Evolutionary conservation across 768 basidiomycete genomes (phyloP).

Genomic region (Rhodotorula sphaerocarpa): DNA sequence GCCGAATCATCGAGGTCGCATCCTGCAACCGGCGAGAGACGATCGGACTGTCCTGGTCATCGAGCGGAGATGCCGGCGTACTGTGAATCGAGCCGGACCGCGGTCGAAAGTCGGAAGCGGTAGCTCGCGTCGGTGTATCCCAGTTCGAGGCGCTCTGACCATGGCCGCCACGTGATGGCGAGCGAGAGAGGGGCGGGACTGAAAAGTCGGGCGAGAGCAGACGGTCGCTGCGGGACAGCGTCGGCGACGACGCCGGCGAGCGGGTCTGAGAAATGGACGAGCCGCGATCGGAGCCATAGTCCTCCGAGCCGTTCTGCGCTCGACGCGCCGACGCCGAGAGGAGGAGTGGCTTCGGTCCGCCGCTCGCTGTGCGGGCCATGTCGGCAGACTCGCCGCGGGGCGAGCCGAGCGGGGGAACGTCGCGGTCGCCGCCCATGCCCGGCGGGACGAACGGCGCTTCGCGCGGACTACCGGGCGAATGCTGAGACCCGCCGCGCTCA

Average conservation of each 20-base stretch:
- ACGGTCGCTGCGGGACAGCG: slow-evolving; percentile 2
- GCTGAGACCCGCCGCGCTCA: neutral
- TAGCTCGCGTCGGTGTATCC: slow-evolving; percentile 2
- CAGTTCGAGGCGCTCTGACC: slow-evolving; percentile 7
- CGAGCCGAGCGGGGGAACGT: neutral
- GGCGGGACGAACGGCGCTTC: slow-evolving; percentile 32
- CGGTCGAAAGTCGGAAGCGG: slow-evolving; percentile 1
- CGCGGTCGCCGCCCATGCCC: neutral
- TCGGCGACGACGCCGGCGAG: slow-evolving; percentile 17
- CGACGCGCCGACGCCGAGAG: slow-evolving; percentile 14
- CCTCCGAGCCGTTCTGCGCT: slow-evolving; percentile 17
- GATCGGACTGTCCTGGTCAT: slow-evolving; percentile 22
- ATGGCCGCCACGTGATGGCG: slow-evolving; percentile 6
- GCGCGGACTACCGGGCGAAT: slow-evolving; percentile 3
- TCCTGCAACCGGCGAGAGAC: neutral
- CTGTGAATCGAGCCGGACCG: slow-evolving; percentile 11
- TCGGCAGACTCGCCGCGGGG: neutral
- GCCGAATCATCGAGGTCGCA: neutral
- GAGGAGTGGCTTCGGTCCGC: slow-evolving; percentile 25
- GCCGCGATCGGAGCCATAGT: neutral
- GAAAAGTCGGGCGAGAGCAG: slow-evolving; percentile 16
- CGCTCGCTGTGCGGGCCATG: neutral
- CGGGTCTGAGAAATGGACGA: neutral
- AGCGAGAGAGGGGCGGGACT: slow-evolving; percentile 20
- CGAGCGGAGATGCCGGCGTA: neutral